Evolutionary conservation across 2,329 filamentous ascomycete species (phyloP).

Genomic region (Xylogone sp.): DNA sequence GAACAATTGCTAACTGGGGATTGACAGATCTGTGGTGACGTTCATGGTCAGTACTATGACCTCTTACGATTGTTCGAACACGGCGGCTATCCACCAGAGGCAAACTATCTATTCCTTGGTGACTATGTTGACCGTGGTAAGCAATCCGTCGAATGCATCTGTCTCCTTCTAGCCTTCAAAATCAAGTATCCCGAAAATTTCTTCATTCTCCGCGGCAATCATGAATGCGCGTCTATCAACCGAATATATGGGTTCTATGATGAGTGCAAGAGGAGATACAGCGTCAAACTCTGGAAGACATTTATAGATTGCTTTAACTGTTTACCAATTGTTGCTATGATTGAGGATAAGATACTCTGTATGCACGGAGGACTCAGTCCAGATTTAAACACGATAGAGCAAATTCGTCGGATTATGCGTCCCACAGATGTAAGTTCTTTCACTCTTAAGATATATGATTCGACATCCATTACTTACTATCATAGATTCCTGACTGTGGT

Average conservation of each 20-base stretch:
- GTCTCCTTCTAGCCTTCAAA: slow-evolving; percentile 95
- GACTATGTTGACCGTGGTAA: slow-evolving; percentile 99
- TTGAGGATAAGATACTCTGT: slow-evolving; percentile 99
- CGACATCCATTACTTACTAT: slow-evolving; percentile 28
- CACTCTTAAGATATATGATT: not conserved
- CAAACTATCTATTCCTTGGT: slow-evolving; percentile 98
- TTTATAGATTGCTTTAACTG: slow-evolving; percentile 99
- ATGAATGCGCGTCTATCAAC: slow-evolving; percentile 98
- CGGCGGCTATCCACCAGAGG: slow-evolving; percentile 94
- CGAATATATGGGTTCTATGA: slow-evolving; percentile 99
- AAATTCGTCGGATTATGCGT: slow-evolving; percentile 97
- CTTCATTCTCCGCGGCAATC: slow-evolving; percentile 97
- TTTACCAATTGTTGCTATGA: slow-evolving; percentile 95
- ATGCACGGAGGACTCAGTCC: slow-evolving; percentile 98
- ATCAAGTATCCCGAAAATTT: slow-evolving; percentile 99
- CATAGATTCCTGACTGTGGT: slow-evolving; percentile 93
- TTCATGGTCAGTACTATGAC: slow-evolving; percentile 99
- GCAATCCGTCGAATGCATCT: slow-evolving; percentile 98
- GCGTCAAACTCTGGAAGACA: slow-evolving; percentile 99
- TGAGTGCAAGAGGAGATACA: slow-evolving; percentile 98
- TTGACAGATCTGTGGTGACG: slow-evolving; percentile 98
- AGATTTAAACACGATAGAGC: slow-evolving; percentile 98
- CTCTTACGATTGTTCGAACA: slow-evolving; percentile 96
- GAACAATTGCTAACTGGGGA: not conserved
- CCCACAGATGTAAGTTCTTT: slow-evolving; percentile 82